Base-by-base conservation (phyloP, 352 stramenopile genomes). In the Aphanomyces euteiches region DNA sequence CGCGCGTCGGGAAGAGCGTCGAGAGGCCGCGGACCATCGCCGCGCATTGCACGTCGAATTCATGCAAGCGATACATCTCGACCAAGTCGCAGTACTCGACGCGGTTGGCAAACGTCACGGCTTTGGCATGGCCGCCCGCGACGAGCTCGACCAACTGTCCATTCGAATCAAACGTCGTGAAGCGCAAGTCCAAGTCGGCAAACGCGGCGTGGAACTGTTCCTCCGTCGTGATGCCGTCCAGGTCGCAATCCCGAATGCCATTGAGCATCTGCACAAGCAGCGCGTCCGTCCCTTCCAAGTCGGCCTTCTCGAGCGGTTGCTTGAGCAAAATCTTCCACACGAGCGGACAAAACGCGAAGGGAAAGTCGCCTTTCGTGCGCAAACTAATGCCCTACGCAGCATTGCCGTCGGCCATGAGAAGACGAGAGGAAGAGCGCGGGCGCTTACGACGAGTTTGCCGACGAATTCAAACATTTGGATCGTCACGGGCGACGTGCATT, bases 391-490 rank as follows among this genome's bases (percentile, higher is more conserved):
- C 95, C 64, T 71, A 65, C 39, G 28, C 28, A 28, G 28, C 28
- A 28, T 28, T 2, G 28, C 2, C 28, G 28, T 28, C 28, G 28
- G 28, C 28, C 28, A 28, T 28, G 28, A 28, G 28, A 2, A 28
- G 28, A 28, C 1, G 28, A 28, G 28, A 28, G 28, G 28, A 28
- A 28, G 28, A 28, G 28, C 28, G 28, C n/a, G n/a, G n/a, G n/a
- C 28, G 28, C 63, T 19, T 63, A 63, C 64, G 40, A 98, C 81
- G 17, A 98, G 69, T 72, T 98, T 97, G 13, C 95, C 95, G 4
- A 98, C 88, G 75, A 98, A 98, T 53, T 93, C 82, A 40, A 90
- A 98, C 92, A 98, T 98, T 73, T 96, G 82, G 67, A 91, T 92
- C 0, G 88, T 86, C 19, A 94, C 83, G 8, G 87, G 88, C 19